Evolutionary conservation across 2,329 filamentous ascomycete genomes (phyloP).

Genomic region (Venturia carpophila): DNA sequence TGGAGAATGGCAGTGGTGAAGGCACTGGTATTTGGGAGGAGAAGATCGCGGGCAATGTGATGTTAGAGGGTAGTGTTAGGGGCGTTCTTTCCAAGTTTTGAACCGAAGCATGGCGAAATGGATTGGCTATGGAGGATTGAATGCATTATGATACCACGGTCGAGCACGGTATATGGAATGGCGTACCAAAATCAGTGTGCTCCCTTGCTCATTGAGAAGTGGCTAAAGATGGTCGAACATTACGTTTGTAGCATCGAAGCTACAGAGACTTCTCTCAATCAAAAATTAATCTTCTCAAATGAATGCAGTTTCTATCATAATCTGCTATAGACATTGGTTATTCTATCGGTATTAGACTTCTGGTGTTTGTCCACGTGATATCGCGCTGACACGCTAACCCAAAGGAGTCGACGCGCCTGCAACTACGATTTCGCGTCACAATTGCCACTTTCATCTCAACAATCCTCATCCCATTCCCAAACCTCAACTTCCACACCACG

Average conservation of each 20-base stretch:
- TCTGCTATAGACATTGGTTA: too few relatives aligned
- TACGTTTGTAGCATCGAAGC: not conserved
- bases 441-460: not conserved
- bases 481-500: not conserved
- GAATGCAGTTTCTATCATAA: not conserved
- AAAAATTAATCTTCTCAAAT: not conserved
- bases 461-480: not conserved
- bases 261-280: not conserved
- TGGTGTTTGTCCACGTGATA: too few relatives aligned
- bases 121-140: not conserved
- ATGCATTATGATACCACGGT: constrained; percentile 11
- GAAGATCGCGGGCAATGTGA: constrained; percentile 46
- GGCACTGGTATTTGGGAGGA: constrained; percentile 48
- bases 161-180: constrained; percentile 3
- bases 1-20: constrained; percentile 49
- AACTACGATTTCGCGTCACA: not conserved
- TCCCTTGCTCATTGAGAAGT: not conserved
- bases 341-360: too few relatives aligned
- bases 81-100: constrained; percentile 34
- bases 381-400: too few relatives aligned
- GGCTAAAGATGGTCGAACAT: not conserved
- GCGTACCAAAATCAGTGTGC: not conserved
- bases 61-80: constrained; percentile 49
- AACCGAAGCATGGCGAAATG: not conserved
- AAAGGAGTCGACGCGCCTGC: not conserved